Conservation (phyloP, 2,329 filamentous ascomycete genomes). For the Paracoccidioides brasiliensis region DNA sequence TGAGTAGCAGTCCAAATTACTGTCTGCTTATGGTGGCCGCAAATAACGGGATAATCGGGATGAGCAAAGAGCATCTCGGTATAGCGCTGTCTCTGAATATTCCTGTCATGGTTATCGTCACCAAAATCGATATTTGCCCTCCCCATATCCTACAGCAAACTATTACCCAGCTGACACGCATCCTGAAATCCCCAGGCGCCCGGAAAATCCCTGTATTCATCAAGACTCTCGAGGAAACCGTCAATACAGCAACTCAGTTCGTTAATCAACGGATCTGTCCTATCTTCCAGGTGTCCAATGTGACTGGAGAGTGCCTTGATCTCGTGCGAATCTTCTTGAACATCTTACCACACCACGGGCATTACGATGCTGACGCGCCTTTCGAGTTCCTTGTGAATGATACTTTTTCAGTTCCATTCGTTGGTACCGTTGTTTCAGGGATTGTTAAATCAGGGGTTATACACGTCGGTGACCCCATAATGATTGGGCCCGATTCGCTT, state of each 20-base stretch:
- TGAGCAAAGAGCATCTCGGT: slow-evolving; percentile 96
- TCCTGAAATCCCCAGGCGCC: slow-evolving; percentile 85
- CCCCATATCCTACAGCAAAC: slow-evolving; percentile 92
- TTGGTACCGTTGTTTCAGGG: slow-evolving; percentile 89
- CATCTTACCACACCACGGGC: slow-evolving; percentile 84
- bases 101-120: slow-evolving; percentile 93
- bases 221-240: slow-evolving; percentile 77
- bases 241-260: slow-evolving; percentile 92
- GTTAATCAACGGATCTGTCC: slow-evolving; percentile 91
- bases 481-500: slow-evolving; percentile 80
- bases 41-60: slow-evolving; percentile 92
- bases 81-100: slow-evolving; percentile 92
- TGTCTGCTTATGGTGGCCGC: slow-evolving; percentile 96
- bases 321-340: slow-evolving; percentile 88
- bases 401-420: slow-evolving; percentile 94
- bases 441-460: slow-evolving; percentile 80
- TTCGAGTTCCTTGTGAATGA: slow-evolving; percentile 97
- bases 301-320: slow-evolving; percentile 82
- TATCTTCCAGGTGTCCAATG: slow-evolving; percentile 95
- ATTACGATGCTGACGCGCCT: slow-evolving; percentile 74
- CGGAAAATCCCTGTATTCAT: slow-evolving; percentile 95
- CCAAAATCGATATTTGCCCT: slow-evolving; percentile 97
- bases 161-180: slow-evolving; percentile 77
- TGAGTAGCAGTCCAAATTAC: slow-evolving; percentile 93
- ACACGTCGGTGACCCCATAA: slow-evolving; percentile 77